Conservation (phyloP, 129 eudicot species). For the Centella asiatica region DNA sequence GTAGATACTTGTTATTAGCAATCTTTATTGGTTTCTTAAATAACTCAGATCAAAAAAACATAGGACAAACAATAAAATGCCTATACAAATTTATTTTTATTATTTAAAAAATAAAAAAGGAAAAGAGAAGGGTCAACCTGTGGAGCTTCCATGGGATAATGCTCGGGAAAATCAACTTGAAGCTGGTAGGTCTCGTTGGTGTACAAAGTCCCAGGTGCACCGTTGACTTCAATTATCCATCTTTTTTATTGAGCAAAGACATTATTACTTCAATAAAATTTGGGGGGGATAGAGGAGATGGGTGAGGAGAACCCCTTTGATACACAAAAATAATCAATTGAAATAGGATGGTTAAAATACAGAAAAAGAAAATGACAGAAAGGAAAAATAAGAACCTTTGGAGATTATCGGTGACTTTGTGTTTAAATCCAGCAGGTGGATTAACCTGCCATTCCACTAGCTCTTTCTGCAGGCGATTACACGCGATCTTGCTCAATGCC, state of each 20-base stretch:
- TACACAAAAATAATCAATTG: too few species aligned
- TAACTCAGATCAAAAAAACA: too few species aligned
- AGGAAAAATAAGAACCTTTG: conserved; percentile 38
- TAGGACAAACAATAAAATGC: too few species aligned
- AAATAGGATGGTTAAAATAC: not conserved
- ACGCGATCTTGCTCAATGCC: conserved; percentile 77
- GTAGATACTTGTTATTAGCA: too few species aligned
- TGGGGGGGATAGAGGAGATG: too few species aligned
- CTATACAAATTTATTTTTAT: not conserved
- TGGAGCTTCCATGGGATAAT: conserved; percentile 92
- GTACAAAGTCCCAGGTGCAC: conserved; percentile 79
- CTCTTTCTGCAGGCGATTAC: conserved; percentile 80
- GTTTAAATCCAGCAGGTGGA: conserved; percentile 77
- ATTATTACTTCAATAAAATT: not conserved
- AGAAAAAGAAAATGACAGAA: not conserved
- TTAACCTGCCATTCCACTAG: conserved; percentile 75
- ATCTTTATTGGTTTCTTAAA: too few species aligned
- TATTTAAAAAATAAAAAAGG: not conserved
- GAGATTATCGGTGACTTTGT: conserved; percentile 77
- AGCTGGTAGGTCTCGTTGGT: conserved; percentile 61
- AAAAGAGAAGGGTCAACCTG: conserved; percentile 30
- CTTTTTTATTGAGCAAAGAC: conserved; percentile 18
- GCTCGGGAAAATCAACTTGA: conserved; percentile 91
- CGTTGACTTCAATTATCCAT: conserved; percentile 83
- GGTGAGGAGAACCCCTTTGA: too few species aligned